Percentiles rank a stretch among this genome's conserved stretches.
Evolutionary conservation across 2,329 filamentous ascomycete species (phyloP).

Genomic region (Elsinoe arachidis): DNA sequence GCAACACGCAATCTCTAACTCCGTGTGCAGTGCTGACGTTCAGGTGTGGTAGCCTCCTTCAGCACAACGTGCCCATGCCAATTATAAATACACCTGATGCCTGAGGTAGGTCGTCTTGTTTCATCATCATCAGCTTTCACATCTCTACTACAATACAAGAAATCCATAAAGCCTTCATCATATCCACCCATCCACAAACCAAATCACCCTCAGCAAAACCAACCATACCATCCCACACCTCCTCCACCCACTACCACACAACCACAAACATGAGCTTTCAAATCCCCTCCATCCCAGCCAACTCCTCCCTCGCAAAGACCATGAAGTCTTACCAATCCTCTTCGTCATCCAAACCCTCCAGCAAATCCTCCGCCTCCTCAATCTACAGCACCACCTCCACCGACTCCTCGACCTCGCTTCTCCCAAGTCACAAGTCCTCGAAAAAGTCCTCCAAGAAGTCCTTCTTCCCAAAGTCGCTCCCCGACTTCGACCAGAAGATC

Average conservation of each 20-base stretch:
- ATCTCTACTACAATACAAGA: background rate
- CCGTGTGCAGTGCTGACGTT: background rate
- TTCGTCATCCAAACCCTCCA: background rate
- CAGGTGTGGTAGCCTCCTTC: background rate
- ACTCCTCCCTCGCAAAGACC: slow-evolving; percentile 3
- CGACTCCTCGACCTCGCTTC: background rate
- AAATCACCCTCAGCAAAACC: background rate
- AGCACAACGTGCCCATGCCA: background rate
- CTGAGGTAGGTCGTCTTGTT: slow-evolving; percentile 2
- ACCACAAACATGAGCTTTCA: slow-evolving; percentile 7
- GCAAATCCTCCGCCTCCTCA: background rate
- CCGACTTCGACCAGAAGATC: background rate
- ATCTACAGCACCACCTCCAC: slow-evolving; percentile 6
- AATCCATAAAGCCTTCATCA: background rate
- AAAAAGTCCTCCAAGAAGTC: background rate
- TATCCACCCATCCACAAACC: background rate
- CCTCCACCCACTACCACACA: background rate
- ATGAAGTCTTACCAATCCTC: background rate
- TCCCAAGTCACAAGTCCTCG: background rate
- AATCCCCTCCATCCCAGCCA: slow-evolving; percentile 9
- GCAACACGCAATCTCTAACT: background rate
- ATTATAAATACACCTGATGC: slow-evolving; percentile 11
- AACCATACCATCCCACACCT: background rate
- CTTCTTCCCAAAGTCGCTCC: background rate
- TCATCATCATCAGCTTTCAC: background rate